A percentile compares a stretch with the other conserved stretches of the same genome.
Evolutionary conservation across 768 basidiomycete species (phyloP).

Genomic region (Fomitopsis serialis): DNA sequence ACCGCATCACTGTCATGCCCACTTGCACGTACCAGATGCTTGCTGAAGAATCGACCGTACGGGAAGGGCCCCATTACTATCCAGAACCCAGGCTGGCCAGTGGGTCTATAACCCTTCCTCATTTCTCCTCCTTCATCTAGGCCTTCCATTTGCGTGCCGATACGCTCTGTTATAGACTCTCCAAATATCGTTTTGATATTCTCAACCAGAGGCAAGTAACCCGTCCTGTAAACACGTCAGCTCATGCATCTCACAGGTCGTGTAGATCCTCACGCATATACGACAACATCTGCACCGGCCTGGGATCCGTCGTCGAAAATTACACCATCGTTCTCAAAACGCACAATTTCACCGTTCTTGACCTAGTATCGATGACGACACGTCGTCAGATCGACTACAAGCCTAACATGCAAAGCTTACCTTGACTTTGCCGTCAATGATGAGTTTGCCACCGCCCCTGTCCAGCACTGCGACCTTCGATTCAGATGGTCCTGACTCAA

Average conservation of each 20-base stretch:
- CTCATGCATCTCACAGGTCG: neutral
- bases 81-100: constrained; percentile 36
- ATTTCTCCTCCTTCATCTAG: constrained; percentile 37
- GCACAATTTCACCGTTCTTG: constrained; percentile 8
- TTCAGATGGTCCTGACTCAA: neutral
- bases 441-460: constrained; percentile 15
- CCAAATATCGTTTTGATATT: constrained; percentile 30
- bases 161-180: constrained; percentile 25
- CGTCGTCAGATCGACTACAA: neutral
- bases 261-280: constrained; percentile 21
- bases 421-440: constrained; percentile 14
- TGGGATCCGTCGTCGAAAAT: constrained; percentile 22
- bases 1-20: neutral
- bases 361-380: neutral
- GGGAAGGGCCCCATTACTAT: constrained; percentile 2
- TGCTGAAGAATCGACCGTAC: constrained; percentile 1
- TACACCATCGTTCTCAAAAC: constrained; percentile 16
- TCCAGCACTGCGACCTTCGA: constrained; percentile 10
- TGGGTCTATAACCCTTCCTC: constrained; percentile 30
- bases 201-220: constrained; percentile 27
- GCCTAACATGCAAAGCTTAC: neutral
- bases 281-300: constrained; percentile 24
- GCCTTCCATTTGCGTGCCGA: constrained; percentile 27
- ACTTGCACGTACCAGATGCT: neutral
- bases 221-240: constrained; percentile 17